Evolutionary conservation across 139 green algal species (phyloP).

Genomic region (Closterium sp.): DNA sequence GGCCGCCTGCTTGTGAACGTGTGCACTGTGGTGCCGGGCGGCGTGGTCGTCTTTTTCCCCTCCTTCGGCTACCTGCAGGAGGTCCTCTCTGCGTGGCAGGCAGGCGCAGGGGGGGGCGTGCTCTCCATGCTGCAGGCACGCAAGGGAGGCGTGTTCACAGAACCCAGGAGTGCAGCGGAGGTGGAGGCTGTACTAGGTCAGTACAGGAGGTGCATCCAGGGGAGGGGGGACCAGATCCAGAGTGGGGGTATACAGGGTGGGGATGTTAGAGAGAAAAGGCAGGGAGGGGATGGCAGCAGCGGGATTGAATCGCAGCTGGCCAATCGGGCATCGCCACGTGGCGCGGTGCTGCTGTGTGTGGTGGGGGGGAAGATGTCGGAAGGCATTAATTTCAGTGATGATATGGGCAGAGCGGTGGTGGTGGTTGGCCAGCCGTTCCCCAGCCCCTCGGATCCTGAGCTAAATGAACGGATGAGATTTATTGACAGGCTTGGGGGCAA

Average conservation of each 20-base stretch:
- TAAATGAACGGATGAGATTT: slow-evolving; percentile 81
- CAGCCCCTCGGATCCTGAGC: slow-evolving; percentile 85
- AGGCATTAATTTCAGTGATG: slow-evolving; percentile 98
- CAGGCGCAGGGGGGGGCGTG: slow-evolving; percentile 39
- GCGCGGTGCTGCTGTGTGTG: slow-evolving; percentile 88
- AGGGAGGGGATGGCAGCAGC: background rate
- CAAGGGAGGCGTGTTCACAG: slow-evolving; percentile 70
- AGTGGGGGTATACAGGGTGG: background rate
- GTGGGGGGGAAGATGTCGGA: slow-evolving; percentile 93
- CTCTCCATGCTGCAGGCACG: slow-evolving; percentile 52
- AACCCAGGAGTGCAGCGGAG: slow-evolving; percentile 62
- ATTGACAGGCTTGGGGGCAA: slow-evolving; percentile 59
- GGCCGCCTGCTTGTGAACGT: slow-evolving; percentile 53
- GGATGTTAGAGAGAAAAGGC: background rate
- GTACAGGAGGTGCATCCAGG: slow-evolving; percentile 57
- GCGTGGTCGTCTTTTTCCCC: slow-evolving; percentile 88
- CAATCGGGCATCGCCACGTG: background rate
- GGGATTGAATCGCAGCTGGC: background rate
- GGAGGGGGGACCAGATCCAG: background rate
- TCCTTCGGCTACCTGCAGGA: slow-evolving; percentile 73
- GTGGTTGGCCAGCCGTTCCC: slow-evolving; percentile 93
- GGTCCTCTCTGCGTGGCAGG: background rate
- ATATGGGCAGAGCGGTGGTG: slow-evolving; percentile 80
- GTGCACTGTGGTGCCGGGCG: slow-evolving; percentile 66
- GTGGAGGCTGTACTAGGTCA: slow-evolving; percentile 69